Evolutionary conservation across 2,329 filamentous ascomycete genomes (phyloP), one percentile per base, ranked within the genome.

Genomic region (Dissoconium aciculare): DNA sequence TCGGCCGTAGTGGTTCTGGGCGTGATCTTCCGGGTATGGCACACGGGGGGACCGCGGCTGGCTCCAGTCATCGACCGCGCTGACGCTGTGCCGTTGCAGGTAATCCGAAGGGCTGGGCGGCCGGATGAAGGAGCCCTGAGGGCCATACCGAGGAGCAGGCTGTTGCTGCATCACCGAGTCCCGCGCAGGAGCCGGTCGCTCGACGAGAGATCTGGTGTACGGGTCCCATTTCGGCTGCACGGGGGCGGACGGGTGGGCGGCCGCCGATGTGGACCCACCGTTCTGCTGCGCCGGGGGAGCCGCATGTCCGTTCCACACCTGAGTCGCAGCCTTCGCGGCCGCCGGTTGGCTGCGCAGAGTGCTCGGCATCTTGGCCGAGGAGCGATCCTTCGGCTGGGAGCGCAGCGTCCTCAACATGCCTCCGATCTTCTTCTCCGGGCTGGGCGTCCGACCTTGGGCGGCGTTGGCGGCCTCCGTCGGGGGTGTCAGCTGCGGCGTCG

Each of bases 251-350:
- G 30, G n/a, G 28, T 35, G 24, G 28, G 17, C 17, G 28, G 35
- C 8, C 5, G 30, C 27, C 11, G 21, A 15, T n/a, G 21, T 12
- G 10, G 31, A 31, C 16, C 32, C 34, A 8, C 32, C 26, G 9
- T 34, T 28, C 9, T 29, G 39, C 36, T 30, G 40, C 8, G 33
- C 31, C 32, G 37, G 35, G 14, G 35, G 37, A 29, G 40, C 31
- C 28, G 38, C 31, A 14, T 35, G 33, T n/a, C 39, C 46, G 43
- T 47, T 47, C 70, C 71, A 77, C n/a, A 71, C 71, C 35, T 74
- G 60, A 3, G 69, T 70, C 2, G 72, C 72, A 3, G 72, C 72
- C 43, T 68, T 71, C 11, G 71, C 68, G 12, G 71, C 70, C 35
- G 67, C 66, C 21, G 65, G 50, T 17, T 59, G 57, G 28, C 53